Conservation (phyloP, 2,329 filamentous ascomycete species). For the Neonectria coccinea region DNA sequence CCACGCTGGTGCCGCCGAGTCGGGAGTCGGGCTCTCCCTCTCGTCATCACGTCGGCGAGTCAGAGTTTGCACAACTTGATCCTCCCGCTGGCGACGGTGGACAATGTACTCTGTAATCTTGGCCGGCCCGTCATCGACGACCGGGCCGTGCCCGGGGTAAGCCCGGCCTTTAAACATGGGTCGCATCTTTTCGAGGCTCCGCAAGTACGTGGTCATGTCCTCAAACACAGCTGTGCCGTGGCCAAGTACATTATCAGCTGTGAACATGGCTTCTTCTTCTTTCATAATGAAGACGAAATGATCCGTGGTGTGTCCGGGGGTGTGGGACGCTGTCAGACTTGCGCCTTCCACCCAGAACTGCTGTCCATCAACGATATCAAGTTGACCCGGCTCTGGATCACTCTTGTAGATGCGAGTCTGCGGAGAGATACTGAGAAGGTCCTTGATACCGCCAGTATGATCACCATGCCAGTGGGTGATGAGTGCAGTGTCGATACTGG, state of each 20-base stretch:
- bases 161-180: conserved; percentile 73
- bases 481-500: conserved; percentile 75
- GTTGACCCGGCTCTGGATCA: conserved; percentile 64
- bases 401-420: conserved; percentile 74
- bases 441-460: conserved; percentile 80
- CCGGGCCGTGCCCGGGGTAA: conserved; percentile 89
- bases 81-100: conserved; percentile 83
- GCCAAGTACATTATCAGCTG: conserved; percentile 88
- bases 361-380: conserved; percentile 61
- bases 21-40: conserved; percentile 45
- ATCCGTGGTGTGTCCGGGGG: conserved; percentile 80
- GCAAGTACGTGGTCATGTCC: conserved; percentile 76
- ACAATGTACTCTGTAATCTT: conserved; percentile 86
- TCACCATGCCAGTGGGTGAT: conserved; percentile 95
- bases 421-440: conserved; percentile 75
- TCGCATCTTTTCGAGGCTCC: conserved; percentile 77
- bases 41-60: conserved; percentile 46
- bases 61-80: conserved; percentile 78
- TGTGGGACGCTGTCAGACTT: conserved; percentile 73
- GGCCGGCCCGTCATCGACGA: conserved; percentile 76
- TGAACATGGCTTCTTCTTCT: conserved; percentile 87
- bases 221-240: conserved; percentile 90
- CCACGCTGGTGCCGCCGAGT: conserved; percentile 60
- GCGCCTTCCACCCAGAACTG: conserved; percentile 69
- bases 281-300: conserved; percentile 83